Conservation (phyloP, 2,329 filamentous ascomycete genomes). For the Cadophora sp. region DNA sequence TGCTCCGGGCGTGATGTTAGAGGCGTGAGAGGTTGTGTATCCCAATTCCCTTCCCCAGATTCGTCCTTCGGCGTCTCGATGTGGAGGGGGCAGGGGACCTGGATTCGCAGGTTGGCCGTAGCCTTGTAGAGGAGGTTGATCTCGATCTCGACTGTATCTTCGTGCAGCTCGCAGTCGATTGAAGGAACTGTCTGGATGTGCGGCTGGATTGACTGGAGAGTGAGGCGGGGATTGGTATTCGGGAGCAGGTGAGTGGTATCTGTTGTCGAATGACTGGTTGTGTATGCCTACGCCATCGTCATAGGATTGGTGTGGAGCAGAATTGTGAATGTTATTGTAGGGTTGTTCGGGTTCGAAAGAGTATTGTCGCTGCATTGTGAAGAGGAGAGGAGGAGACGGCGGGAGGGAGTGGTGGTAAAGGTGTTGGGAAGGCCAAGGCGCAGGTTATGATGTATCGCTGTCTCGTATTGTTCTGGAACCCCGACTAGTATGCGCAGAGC, state of each 20-base stretch:
- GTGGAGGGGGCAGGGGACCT: constrained; percentile 40
- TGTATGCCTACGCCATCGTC: not conserved
- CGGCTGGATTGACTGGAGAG: constrained; percentile 28
- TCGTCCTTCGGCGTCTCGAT: constrained; percentile 41
- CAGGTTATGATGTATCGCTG: constrained; percentile 4
- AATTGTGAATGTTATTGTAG: not conserved
- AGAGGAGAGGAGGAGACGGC: constrained; percentile 15
- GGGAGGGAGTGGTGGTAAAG: not conserved
- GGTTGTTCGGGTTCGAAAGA: constrained; percentile 32
- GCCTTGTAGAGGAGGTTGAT: constrained; percentile 28
- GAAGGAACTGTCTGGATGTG: constrained; percentile 40
- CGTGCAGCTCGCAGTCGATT: constrained; percentile 37
- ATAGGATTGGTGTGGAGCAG: not conserved
- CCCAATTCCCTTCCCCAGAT: constrained; percentile 38
- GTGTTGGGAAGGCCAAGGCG: constrained; percentile 1
- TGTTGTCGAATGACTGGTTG: constrained; percentile 18
- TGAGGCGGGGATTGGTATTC: constrained; percentile 30
- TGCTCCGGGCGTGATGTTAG: constrained; percentile 63
- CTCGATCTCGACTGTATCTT: constrained; percentile 33
- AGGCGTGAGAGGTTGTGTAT: constrained; percentile 36
- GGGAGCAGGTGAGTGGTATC: constrained; percentile 20
- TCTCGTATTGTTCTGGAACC: constrained; percentile 16
- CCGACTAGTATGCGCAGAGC: not conserved
- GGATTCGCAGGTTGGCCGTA: constrained; percentile 33
- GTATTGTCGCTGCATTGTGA: constrained; percentile 34